A percentile compares a stretch with the other conserved stretches of the same genome.
phyloP scores from a whole-genome alignment of 1,284 basidiomycete genomes.

The Peniophora sp. region DNA sequence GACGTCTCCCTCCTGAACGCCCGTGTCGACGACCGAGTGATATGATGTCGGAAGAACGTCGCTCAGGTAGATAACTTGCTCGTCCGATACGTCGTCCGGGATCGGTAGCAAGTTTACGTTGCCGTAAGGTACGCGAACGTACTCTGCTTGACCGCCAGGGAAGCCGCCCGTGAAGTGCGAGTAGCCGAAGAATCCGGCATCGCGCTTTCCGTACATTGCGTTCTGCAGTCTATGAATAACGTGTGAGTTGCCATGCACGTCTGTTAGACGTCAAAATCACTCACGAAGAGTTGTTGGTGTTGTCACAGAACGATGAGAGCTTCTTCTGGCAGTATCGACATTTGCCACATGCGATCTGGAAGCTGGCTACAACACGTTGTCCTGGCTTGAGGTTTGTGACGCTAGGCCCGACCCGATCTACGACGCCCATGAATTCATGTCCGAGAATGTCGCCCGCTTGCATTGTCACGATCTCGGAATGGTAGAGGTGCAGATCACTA shows the following conservation, averaged over 20 bases:
- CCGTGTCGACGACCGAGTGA: slow-evolving; percentile 64
- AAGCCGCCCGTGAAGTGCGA: slow-evolving; percentile 71
- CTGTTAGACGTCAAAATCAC: slow-evolving; percentile 15
- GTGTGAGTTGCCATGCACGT: background rate
- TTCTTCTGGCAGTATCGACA: slow-evolving; percentile 71
- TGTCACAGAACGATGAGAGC: slow-evolving; percentile 64
- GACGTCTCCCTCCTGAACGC: slow-evolving; percentile 55
- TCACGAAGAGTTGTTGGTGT: slow-evolving; percentile 59
- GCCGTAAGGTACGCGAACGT: slow-evolving; percentile 61
- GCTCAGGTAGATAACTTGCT: slow-evolving; percentile 58
- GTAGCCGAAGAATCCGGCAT: slow-evolving; percentile 72
- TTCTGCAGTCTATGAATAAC: slow-evolving; percentile 38
- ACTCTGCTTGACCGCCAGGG: slow-evolving; percentile 65
- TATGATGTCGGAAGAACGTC: slow-evolving; percentile 73
- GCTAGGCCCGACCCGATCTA: slow-evolving; percentile 57
- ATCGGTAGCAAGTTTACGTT: slow-evolving; percentile 66
- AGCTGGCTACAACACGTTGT: slow-evolving; percentile 67
- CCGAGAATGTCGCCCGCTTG: slow-evolving; percentile 72
- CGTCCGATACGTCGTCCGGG: slow-evolving; percentile 57
- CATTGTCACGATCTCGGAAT: slow-evolving; percentile 42
- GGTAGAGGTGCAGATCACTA: slow-evolving; percentile 60
- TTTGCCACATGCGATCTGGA: slow-evolving; percentile 74
- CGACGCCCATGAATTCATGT: slow-evolving; percentile 59
- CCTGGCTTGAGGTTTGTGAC: slow-evolving; percentile 53
- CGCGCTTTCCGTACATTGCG: slow-evolving; percentile 60